These are phyloP conservation scores for Ophiosphaerella narmari DNA, from an alignment of 2,329 filamentous ascomycete genomes.

Conservation along the genomic window DNA sequence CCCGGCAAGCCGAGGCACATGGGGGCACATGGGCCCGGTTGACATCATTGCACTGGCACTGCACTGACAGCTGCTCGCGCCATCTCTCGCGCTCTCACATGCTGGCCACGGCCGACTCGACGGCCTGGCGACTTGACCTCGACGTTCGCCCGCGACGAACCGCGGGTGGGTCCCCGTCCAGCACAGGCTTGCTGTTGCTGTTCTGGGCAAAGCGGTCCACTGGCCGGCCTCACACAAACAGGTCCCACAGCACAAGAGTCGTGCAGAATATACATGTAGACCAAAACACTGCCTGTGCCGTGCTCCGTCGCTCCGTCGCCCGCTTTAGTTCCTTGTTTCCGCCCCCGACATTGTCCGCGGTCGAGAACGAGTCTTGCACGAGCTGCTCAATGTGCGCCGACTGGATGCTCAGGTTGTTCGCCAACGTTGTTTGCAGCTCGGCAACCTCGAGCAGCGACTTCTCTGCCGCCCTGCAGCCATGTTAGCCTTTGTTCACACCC, in stretches of 20 bases:
- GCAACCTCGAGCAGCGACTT: constrained; percentile 91
- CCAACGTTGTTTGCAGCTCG: constrained; percentile 86
- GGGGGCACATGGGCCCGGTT: constrained; percentile 7
- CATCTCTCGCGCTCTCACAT: constrained; percentile 24
- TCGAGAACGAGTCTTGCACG: constrained; percentile 79
- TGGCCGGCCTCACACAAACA: constrained; percentile 47
- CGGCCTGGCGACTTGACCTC: background rate
- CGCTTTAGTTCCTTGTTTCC: constrained; percentile 89
- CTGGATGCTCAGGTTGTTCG: constrained; percentile 82
- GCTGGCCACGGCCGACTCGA: background rate
- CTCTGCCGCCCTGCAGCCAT: constrained; percentile 71
- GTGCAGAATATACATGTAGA: constrained; percentile 53
- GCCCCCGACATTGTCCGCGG: constrained; percentile 81
- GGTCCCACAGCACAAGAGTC: constrained; percentile 55
- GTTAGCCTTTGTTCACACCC: constrained; percentile 16
- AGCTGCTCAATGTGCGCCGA: constrained; percentile 88
- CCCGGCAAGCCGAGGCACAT: constrained; percentile 32
- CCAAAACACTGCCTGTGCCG: constrained; percentile 55
- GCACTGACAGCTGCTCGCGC: background rate
- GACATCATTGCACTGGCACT: constrained; percentile 24
- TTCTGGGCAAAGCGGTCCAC: constrained; percentile 23
- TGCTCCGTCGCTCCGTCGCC: constrained; percentile 64
- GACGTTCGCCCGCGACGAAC: constrained; percentile 7
- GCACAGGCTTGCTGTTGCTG: constrained; percentile 17
- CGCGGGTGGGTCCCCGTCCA: constrained; percentile 21